Evolutionary conservation across 495 filamentous ascomycete species (phyloP), one percentile per base, ranked within the genome.

Genomic region (Emericellopsis terricola): DNA sequence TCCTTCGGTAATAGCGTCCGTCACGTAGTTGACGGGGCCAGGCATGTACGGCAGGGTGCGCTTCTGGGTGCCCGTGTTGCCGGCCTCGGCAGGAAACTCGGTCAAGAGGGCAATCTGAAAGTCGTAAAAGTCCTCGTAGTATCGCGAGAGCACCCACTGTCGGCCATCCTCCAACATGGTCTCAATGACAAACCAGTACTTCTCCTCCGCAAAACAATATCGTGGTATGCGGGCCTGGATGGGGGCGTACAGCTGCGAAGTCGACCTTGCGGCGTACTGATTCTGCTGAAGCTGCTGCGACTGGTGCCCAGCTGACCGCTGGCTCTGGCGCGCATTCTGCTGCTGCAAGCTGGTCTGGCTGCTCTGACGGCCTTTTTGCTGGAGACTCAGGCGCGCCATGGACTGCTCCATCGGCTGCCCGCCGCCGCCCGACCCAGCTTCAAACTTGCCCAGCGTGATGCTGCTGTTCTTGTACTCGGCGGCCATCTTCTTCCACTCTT

Each of bases 401-500:
- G 71, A 70, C 32, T 79, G 70, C 38, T 76, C 71, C 31, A 78
- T 45, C 0, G 65, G 56, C 37, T 68, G 62, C 35, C 42, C 48
- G 28, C 41, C 55, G 32, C 38, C 44, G 16, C 44, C 50, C 21
- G 51, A 55, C 13, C 64, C 59, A 7, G 48, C 65, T 41, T 92
- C 84, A 32, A 96, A 80, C 48, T 86, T 87, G 40, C 89, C 89
- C 19, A 97, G 64, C 3, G 82, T 81, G 50, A 96, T 96, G 55
- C 87, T 94, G 55, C 84, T 93, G 50, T 96, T 94, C 65, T 97
- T 97, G 60, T 96, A 97, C 31, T 94, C 86, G 15, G 84, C 85
- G 8, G 89, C 89, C 84, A 94, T 94, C 60, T 91, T 92, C 68
- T 97, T 96, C 89, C 89, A 97, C 46, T 96, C 91, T 50, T 97